phyloP scores from a whole-genome alignment of 2,329 filamentous ascomycete species.

The Penicillium sp. region DNA sequence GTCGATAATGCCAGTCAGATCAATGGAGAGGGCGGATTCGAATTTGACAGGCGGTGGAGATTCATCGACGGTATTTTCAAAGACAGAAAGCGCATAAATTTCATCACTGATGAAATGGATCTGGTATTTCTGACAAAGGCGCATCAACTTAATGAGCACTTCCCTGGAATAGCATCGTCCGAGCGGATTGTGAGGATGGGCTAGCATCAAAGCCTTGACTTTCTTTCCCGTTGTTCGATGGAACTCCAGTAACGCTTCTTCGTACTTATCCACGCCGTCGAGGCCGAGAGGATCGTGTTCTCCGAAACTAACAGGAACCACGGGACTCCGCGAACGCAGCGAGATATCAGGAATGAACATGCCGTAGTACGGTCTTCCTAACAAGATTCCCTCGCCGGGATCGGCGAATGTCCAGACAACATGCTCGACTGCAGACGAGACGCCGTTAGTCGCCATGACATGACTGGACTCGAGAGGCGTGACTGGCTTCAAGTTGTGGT shows the following conservation, averaged over 20 bases:
- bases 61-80: slow-evolving; percentile 41
- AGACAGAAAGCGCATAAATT: slow-evolving; percentile 58
- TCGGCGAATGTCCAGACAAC: slow-evolving; percentile 35
- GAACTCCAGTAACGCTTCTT: slow-evolving; percentile 41
- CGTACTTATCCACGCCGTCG: slow-evolving; percentile 47
- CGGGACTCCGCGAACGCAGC: slow-evolving; percentile 43
- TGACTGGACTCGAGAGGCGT: slow-evolving; percentile 28
- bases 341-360: slow-evolving; percentile 51
- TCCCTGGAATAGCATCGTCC: slow-evolving; percentile 50
- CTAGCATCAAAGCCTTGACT: slow-evolving; percentile 53
- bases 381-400: slow-evolving; percentile 37
- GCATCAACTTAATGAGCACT: slow-evolving; percentile 46
- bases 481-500: slow-evolving; percentile 31
- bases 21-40: slow-evolving; percentile 49
- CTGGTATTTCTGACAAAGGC: slow-evolving; percentile 50
- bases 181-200: slow-evolving; percentile 55
- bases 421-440: slow-evolving; percentile 39
- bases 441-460: slow-evolving; percentile 37
- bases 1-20: slow-evolving; percentile 49
- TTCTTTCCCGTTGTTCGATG: slow-evolving; percentile 40
- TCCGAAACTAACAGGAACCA: slow-evolving; percentile 49
- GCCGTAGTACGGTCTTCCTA: slow-evolving; percentile 46
- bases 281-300: slow-evolving; percentile 47
- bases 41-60: slow-evolving; percentile 38
- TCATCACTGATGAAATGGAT: slow-evolving; percentile 60